Evolutionary conservation across 495 filamentous ascomycete species (phyloP).

Genomic region (Aspergillus avenaceus): DNA sequence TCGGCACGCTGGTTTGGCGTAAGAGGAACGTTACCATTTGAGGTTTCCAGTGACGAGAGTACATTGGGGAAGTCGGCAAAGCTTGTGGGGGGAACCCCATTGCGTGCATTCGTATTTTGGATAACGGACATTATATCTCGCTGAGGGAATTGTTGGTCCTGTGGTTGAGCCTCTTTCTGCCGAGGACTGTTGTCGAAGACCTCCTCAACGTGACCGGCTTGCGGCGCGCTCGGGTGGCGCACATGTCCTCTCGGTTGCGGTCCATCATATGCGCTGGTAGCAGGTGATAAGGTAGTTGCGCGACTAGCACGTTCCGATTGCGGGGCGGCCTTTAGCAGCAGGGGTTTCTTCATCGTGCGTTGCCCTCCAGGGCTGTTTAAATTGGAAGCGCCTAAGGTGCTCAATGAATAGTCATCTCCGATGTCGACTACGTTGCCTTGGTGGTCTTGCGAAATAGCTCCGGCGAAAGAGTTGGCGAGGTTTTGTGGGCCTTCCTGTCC

Average conservation of each 20-base stretch:
- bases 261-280: conserved; percentile 27
- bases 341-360: conserved; percentile 43
- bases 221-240: conserved; percentile 31
- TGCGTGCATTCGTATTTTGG: conserved; percentile 69
- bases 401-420: conserved; percentile 52
- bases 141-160: conserved; percentile 39
- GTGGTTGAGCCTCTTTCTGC: conserved; percentile 18
- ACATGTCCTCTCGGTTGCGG: conserved; percentile 28
- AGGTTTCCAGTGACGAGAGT: conserved; percentile 64
- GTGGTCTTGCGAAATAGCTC: conserved; percentile 58
- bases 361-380: conserved; percentile 36
- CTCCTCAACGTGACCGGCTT: conserved; percentile 41
- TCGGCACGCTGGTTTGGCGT: conserved; percentile 73
- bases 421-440: conserved; percentile 67
- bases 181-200: conserved; percentile 40
- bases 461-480: conserved; percentile 67
- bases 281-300: conserved; percentile 39
- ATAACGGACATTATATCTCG: conserved; percentile 86
- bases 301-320: conserved; percentile 26
- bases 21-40: conserved; percentile 60
- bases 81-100: conserved; percentile 40
- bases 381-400: conserved; percentile 28
- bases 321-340: conserved; percentile 49
- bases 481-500: conserved; percentile 59
- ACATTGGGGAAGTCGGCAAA: conserved; percentile 69